These are phyloP conservation scores for Pholiota microspora DNA, from an alignment of 768 basidiomycete genomes.

Conservation along the genomic window DNA sequence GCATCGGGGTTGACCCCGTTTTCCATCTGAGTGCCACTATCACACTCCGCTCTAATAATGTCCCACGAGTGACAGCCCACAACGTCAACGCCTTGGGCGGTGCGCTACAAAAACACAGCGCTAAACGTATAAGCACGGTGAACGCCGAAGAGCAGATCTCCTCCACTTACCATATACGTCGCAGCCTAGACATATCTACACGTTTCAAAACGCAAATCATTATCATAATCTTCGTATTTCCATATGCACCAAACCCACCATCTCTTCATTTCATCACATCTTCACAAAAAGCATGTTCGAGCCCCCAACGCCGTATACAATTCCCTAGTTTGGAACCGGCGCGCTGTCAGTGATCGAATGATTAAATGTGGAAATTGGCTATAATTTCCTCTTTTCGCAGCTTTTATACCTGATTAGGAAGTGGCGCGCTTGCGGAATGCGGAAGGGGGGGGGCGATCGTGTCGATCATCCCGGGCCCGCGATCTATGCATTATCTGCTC, in stretches of 20 bases:
- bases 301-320: neutral
- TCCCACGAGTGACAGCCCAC: neutral
- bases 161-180: neutral
- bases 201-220: no score
- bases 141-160: no score
- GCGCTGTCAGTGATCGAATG: neutral
- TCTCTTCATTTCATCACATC: no score
- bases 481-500: neutral
- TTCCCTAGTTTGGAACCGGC: neutral
- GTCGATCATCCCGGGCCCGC: neutral
- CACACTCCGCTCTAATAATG: neutral
- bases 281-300: no score
- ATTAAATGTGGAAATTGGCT: neutral
- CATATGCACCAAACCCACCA: neutral
- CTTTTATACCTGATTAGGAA: neutral
- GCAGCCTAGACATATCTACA: neutral
- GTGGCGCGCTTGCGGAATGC: no score
- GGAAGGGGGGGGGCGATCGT: neutral
- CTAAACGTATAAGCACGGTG: neutral
- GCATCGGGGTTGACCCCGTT: neutral
- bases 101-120: neutral
- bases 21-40: neutral
- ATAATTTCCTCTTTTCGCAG: neutral
- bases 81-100: neutral
- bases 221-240: neutral